Conservation (phyloP, 176 grass and related monocot genomes). For the Lolium rigidum region DNA sequence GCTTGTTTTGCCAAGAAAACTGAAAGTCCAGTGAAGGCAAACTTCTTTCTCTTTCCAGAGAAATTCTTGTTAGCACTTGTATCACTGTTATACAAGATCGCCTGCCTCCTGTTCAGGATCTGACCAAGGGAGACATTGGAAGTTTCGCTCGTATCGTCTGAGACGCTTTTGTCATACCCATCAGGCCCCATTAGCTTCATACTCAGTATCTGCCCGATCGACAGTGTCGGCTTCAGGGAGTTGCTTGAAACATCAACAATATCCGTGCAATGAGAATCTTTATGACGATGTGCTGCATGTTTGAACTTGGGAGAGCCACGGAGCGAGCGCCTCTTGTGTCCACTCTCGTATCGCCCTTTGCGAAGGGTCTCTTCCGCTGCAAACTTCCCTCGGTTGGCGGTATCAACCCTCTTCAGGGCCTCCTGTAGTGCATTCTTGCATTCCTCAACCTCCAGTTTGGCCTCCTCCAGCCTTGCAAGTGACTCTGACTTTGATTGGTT, state of each 20-base stretch:
- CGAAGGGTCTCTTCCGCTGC: conserved; percentile 59
- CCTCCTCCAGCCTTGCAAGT: conserved; percentile 64
- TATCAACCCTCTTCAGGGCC: conserved; percentile 61
- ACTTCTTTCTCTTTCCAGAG: conserved; percentile 76
- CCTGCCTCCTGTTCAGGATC: conserved; percentile 71
- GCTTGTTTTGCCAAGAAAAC: conserved; percentile 73
- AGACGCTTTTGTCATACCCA: conserved; percentile 53
- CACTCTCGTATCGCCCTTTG: conserved; percentile 42
- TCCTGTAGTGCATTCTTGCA: conserved; percentile 68
- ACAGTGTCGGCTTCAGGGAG: conserved; percentile 58
- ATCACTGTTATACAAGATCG: conserved; percentile 39
- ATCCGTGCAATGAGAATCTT: conserved; percentile 41
- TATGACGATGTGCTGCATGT: conserved; percentile 40
- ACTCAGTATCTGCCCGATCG: conserved; percentile 87
- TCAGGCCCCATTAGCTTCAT: conserved; percentile 86
- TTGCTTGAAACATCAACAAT: conserved; percentile 35
- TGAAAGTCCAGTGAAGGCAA: conserved; percentile 68
- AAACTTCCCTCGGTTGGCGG: conserved; percentile 61
- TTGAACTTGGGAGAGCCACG: conserved; percentile 66
- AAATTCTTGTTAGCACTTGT: conserved; percentile 34
- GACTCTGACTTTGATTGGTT: conserved; percentile 53
- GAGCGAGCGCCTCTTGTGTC: conserved; percentile 30
- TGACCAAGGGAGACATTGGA: conserved; percentile 73
- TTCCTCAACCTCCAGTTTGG: conserved; percentile 58
- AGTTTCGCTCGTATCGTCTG: conserved; percentile 50